Base-by-base conservation (phyloP, 352 stramenopile genomes). In the Phytophthora cryptogea region DNA sequence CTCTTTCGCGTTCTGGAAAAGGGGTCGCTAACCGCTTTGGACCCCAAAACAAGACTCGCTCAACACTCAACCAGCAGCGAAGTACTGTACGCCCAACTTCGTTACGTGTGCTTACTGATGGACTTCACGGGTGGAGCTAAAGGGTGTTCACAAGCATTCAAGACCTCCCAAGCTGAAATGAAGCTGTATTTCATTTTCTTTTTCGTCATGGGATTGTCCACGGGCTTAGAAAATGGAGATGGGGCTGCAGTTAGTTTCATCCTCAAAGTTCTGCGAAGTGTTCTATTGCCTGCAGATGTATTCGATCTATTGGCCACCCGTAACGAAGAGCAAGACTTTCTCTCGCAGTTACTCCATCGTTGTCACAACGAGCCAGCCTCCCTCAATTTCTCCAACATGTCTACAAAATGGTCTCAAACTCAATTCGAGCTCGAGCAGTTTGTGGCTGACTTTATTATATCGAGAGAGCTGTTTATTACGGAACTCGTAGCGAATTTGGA, bases 21-120 rank as follows among this genome's bases (percentile, higher is more conserved):
- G 17, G 74, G 33, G 46, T 28, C 17, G 32, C 45, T 23, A 3
- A 8, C 3, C 30, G n/a, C 10, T 11, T 11, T 70, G 32, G 17
- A 16, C n/a, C 9, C 13, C 4, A 56, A 64, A 26, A 13, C 4
- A 3, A 50, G 50, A 8, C 5, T 7, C 43, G 53, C 5, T 30
- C 40, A 17, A 14, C 43, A 44, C 36, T 6, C 11, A 14, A n/a
- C 8, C 4, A 61, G 42, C 37, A 42, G 40, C 44, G 68, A 80
- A 44, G 37, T 68, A 6, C 31, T 60, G 20, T 79, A 66, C 20
- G 70, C 74, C n/a, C 63, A 64, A 49, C 11, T 79, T 50, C 72
- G 72, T 17, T 70, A 71, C 14, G 17, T 81, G 7, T 81, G 74
- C 20, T 13, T 80, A 16, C 31, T 83, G 41, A 49, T 86, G 53